Percentiles rank a stretch among this genome's conserved stretches.
These are phyloP conservation scores for Staphylotrichum longicolle DNA, from an alignment of 495 filamentous ascomycete species.

Conservation along the genomic window DNA sequence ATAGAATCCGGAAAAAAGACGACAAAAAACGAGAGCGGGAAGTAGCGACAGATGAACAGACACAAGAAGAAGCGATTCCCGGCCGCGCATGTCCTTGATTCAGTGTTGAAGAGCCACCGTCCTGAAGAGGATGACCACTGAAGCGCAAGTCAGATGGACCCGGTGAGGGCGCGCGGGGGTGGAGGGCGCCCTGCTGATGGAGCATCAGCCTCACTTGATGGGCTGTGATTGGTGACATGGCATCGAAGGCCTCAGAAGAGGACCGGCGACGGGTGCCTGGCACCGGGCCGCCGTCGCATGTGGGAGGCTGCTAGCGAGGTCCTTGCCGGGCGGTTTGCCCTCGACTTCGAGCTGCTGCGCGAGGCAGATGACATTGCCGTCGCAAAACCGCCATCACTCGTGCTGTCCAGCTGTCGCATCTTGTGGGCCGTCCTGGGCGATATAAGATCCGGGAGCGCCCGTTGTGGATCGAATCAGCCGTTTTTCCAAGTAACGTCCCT, in stretches of 20 bases:
- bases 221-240: slow-evolving; percentile 28
- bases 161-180: slow-evolving; percentile 28
- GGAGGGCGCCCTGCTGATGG: slow-evolving; percentile 37
- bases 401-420: not conserved
- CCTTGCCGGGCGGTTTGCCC: slow-evolving; percentile 12
- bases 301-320: slow-evolving; percentile 27
- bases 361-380: slow-evolving; percentile 20
- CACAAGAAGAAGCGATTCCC: slow-evolving; percentile 16
- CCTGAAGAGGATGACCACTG: slow-evolving; percentile 30
- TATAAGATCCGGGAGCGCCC: slow-evolving; percentile 11
- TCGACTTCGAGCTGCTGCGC: slow-evolving; percentile 26
- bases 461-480: not conserved
- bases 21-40: slow-evolving; percentile 11
- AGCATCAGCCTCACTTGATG: slow-evolving; percentile 36
- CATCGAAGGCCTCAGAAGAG: slow-evolving; percentile 37
- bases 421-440: not conserved
- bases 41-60: slow-evolving; percentile 15
- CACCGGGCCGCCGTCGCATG: slow-evolving; percentile 23
- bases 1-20: not conserved
- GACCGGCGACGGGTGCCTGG: slow-evolving; percentile 34
- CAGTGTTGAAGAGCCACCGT: slow-evolving; percentile 23
- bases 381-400: slow-evolving; percentile 19
- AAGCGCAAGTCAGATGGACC: slow-evolving; percentile 39
- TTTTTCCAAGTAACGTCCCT: not conserved
- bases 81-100: slow-evolving; percentile 12